Conservation (phyloP, 2,329 filamentous ascomycete genomes). For the Sclerotinia borealis region DNA sequence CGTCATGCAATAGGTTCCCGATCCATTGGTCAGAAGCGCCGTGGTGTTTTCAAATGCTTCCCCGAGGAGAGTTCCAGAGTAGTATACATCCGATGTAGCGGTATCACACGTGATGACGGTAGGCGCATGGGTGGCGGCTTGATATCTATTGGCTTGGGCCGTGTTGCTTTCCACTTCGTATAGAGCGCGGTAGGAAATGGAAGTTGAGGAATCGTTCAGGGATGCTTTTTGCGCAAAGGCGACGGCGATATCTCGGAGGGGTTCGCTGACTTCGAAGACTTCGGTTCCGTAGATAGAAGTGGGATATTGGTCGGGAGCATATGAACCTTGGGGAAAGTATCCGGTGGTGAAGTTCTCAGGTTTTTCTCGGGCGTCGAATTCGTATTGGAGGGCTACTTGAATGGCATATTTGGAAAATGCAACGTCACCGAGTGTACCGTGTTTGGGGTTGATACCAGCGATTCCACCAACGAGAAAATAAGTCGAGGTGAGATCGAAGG, state of each 20-base stretch:
- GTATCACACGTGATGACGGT: conserved; percentile 58
- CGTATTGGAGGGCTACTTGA: conserved; percentile 70
- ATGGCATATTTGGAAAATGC: conserved; percentile 64
- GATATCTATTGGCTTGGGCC: conserved; percentile 38
- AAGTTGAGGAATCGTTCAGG: conserved; percentile 45
- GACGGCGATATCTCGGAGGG: conserved; percentile 49
- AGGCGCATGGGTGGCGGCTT: conserved; percentile 42
- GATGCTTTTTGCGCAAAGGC: conserved; percentile 44
- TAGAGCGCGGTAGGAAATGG: conserved; percentile 44
- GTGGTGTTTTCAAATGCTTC: conserved; percentile 62
- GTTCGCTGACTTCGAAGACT: conserved; percentile 59
- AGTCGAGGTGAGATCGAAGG: conserved; percentile 59
- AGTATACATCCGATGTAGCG: conserved; percentile 69
- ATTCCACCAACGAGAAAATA: conserved; percentile 71
- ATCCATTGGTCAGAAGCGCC: conserved; percentile 59
- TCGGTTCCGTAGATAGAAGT: conserved; percentile 59
- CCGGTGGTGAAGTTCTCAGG: conserved; percentile 59
- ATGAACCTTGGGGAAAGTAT: conserved; percentile 59
- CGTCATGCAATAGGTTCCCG: conserved; percentile 61
- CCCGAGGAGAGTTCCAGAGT: conserved; percentile 53
- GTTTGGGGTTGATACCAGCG: conserved; percentile 65
- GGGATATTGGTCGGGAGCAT: conserved; percentile 51
- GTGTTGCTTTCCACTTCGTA: conserved; percentile 42
- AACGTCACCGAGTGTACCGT: conserved; percentile 59
- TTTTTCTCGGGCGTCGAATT: conserved; percentile 65